Evolutionary conservation across 345 rosid genomes (phyloP), one percentile per base, ranked within the genome.

Genomic region (Dimocarpus longan): DNA sequence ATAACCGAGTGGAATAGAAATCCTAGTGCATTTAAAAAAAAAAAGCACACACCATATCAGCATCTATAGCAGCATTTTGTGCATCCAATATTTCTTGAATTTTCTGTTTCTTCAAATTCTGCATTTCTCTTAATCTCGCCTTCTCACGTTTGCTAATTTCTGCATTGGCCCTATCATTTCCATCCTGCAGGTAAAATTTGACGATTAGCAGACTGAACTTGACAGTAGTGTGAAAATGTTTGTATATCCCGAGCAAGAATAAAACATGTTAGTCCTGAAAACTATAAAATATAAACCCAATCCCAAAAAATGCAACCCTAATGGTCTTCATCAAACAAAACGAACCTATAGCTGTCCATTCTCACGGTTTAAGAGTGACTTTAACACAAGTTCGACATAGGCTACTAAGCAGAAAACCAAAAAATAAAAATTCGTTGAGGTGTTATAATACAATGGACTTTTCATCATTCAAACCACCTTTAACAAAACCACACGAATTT

Each of bases 1-100:
- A 76, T 39, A 66, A 12, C 24, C 24, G 46, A 48, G 32, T 63
- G 6, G 0, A 18, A 40, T 18, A 43, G 3, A n/a, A 68, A 39
- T 26, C 13, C 16, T 39, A 69, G 46, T 0, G 4, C 4, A 42
- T 63, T 63, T 59, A 48, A 39, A 46, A 46, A 46, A 1, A 43
- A 24, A 59, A 42, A 82, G 57, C 10, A 3, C 84, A 6, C 60
- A 96, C 98, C 94, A 96, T 96, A 79, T 94, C 99, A 39, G 98
- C 98, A 66, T 96, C 98, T 13, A 94, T 89, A 48, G 97, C 88
- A 15, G 99, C 98, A 86, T 96, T 96, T 78, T 96, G 99, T 0
- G 85, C 85, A 37, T 96, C 98, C 80, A 96, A 80, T 80, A 96
- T 91, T 76, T 96, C 99, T 84, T 96, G 98, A 86, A 96, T 82